Base-by-base conservation (phyloP, 371 early-diverging fungal genomes). In the Synchytrium microbalum region DNA sequence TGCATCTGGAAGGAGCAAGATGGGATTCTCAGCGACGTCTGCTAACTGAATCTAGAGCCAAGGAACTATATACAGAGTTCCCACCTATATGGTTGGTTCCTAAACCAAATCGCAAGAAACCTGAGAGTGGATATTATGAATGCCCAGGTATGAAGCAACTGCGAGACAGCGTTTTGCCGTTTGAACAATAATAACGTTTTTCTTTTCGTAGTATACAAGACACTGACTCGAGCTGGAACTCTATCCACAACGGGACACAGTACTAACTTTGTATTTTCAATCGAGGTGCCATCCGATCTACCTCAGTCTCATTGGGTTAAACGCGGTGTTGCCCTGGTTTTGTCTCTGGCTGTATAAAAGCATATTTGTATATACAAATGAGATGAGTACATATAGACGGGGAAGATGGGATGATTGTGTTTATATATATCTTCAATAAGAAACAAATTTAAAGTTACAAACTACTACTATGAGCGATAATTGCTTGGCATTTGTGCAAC, bases 211-310 rank as follows among this genome's bases (percentile, higher is more conserved):
- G 56, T 56, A 5, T 56, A 56, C 29, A 56, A 56, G 24, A 83
- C 84, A 25, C 67, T 81, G 14, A 80, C 80, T 2, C 67, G 83
- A 54, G 83, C 83, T 19, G 82, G 80, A 2, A 82, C 84, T 0
- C 74, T 83, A 5, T 82, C 82, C 2, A 83, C 84, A 10, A 83
- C 84, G 25, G 84, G 84, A n/a, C 84, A 83, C 67, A 80, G 81
- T 3, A 83, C 84, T 2, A 83, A 83, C 68, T 83, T 74, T 60
- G 79, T 83, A 3, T 66, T 83, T 25, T 74, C 82, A 16, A 78
- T 83, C 30, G 82, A 82, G 65, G 67, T 83, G 30, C 82, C 82
- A 13, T 73, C 82, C 0, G 75, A 77, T 59, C 73, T 68, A 23
- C 69, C 73, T 2, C 76, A 73, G 63, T 51, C 77, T 13, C 78